phyloP scores from a whole-genome alignment of 2,329 filamentous ascomycete genomes.

The Sordariomycetes sp. region DNA sequence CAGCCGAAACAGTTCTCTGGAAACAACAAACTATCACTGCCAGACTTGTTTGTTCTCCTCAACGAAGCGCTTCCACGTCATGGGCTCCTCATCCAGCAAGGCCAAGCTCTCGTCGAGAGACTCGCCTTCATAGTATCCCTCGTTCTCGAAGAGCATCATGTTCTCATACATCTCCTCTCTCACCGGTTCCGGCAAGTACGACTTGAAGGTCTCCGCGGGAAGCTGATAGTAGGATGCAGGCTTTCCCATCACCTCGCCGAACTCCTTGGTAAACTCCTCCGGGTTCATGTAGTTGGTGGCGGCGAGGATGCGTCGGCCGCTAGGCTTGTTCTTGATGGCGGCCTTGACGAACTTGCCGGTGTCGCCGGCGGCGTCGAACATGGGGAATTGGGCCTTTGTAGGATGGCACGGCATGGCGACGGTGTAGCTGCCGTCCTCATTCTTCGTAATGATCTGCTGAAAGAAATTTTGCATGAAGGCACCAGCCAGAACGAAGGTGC shows the following conservation, averaged over 20 bases:
- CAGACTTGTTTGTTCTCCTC: slow-evolving; percentile 17
- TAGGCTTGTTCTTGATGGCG: slow-evolving; percentile 15
- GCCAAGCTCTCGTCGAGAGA: slow-evolving; percentile 19
- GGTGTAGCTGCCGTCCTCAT: slow-evolving; percentile 17
- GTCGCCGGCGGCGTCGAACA: slow-evolving; percentile 26
- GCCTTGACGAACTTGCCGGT: slow-evolving; percentile 26
- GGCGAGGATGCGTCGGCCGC: slow-evolving; percentile 23
- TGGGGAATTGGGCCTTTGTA: slow-evolving; percentile 22
- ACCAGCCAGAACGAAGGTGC: slow-evolving; percentile 41
- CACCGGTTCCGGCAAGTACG: slow-evolving; percentile 16
- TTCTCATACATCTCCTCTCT: slow-evolving; percentile 31
- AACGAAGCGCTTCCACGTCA: slow-evolving; percentile 27
- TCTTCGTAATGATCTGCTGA: slow-evolving; percentile 15
- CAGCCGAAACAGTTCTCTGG: no score
- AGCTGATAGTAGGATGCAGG: slow-evolving; percentile 18
- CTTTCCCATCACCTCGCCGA: slow-evolving; percentile 23
- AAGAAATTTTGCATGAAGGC: slow-evolving; percentile 45
- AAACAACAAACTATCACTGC: no score
- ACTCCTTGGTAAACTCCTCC: slow-evolving; percentile 20
- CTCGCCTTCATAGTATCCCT: slow-evolving; percentile 29
- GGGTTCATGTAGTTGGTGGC: slow-evolving; percentile 26
- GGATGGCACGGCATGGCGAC: slow-evolving; percentile 17
- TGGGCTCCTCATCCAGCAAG: slow-evolving; percentile 24
- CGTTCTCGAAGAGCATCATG: slow-evolving; percentile 28
- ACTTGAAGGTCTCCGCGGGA: slow-evolving; percentile 23